Base-by-base conservation (phyloP, 345 rosid species). In the Punica granatum region DNA sequence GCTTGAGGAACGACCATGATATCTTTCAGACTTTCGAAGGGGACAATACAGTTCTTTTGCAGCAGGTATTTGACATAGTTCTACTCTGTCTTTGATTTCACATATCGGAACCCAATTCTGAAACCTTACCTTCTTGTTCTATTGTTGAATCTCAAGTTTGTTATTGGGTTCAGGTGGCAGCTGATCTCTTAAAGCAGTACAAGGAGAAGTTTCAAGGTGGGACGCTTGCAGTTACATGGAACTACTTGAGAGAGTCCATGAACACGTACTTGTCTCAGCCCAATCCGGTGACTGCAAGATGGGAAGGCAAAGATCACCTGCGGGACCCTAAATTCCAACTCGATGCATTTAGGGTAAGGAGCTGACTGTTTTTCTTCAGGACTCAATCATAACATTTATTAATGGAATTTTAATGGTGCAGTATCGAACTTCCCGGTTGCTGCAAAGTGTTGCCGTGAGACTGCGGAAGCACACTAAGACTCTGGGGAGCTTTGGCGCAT, bases 21-120 rank as follows among this genome's bases (percentile, higher is more conserved):
- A 90, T 90, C 78, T 92, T 92, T 71, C 98, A 92, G 81, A 92
- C 98, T 51, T 94, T 94, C 68, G 99, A 94, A 85, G 99, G 99
- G 46, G 99, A 94, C 81, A 94, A 94, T 87, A 94, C 99, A 0
- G 99, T 94, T 67, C 98, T 92, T 78, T 82, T 92, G 42, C 97
- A 92, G 74, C 98, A 92, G 97, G 96, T 88, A 61, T 26, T 3
- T 28, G 19, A 67, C 67, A 26, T 63, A 21, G 23, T 19, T 61
- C 16, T 39, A 25, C 60, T 43, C 66, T 44, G 23, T 26, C 28
- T 67, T 37, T n/a, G 28, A n/a, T 34, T 49, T 8, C 58, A 19
- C 21, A 33, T 35, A 18, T 56, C 28, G 31, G 31, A 56, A n/a
- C 12, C 61, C 31, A 7, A 23, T 60, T 15, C 34, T 11, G 36